Evolutionary conservation across 192 early-diverging fungal genomes (phyloP).

Genomic region (Coemansia sp.): DNA sequence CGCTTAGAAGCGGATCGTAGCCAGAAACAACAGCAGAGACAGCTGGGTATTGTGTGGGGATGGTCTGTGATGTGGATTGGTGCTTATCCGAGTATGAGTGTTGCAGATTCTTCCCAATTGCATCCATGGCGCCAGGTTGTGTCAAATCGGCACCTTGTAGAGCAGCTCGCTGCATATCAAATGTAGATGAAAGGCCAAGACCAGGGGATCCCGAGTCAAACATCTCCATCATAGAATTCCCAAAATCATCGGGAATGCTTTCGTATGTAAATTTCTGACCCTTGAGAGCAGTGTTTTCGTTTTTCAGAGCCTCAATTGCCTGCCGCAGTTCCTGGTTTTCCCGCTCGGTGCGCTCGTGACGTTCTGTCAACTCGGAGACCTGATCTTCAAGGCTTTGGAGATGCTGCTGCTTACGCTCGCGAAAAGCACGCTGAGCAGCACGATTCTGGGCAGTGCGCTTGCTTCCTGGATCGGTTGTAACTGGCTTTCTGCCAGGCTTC

Average conservation of each 20-base stretch:
- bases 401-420: slow-evolving; percentile 81
- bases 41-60: slow-evolving; percentile 38
- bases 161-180: slow-evolving; percentile 44
- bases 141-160: slow-evolving; percentile 30
- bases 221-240: slow-evolving; percentile 34
- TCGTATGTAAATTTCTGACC: slow-evolving; percentile 40
- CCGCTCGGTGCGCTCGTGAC: slow-evolving; percentile 53
- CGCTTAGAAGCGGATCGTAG: slow-evolving; percentile 13
- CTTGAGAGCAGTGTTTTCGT: slow-evolving; percentile 42
- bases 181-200: slow-evolving; percentile 22
- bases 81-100: too few species aligned
- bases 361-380: slow-evolving; percentile 66
- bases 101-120: slow-evolving; percentile 4
- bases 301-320: slow-evolving; percentile 37
- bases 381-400: slow-evolving; percentile 75
- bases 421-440: slow-evolving; percentile 87
- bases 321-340: slow-evolving; percentile 45
- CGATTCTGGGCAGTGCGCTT: slow-evolving; percentile 89
- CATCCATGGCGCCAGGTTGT: slow-evolving; percentile 30
- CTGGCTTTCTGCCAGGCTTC: slow-evolving; percentile 63
- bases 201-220: slow-evolving; percentile 24
- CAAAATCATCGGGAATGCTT: slow-evolving; percentile 37
- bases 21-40: slow-evolving; percentile 9
- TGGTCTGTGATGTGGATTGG: slow-evolving; percentile 2
- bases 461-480: slow-evolving; percentile 55